Conservation (phyloP, 768 basidiomycete genomes). For the Tricholoma terreum region DNA sequence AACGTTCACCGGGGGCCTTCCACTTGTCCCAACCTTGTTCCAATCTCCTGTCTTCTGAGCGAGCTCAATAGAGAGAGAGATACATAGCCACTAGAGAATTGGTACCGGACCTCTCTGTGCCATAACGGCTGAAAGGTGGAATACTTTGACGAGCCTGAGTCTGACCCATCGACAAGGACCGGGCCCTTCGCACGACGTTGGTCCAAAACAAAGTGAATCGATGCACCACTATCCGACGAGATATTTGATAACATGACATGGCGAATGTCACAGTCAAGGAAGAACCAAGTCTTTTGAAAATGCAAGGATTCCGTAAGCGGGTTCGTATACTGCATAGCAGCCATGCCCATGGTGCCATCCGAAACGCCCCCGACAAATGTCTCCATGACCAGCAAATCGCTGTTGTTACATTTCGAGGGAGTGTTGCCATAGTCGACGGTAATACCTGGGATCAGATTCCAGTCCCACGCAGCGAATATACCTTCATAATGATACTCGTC, state of each 20-base stretch:
- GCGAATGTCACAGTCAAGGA: slow-evolving; percentile 60
- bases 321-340: slow-evolving; percentile 67
- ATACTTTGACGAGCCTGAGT: not conserved
- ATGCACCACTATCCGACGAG: slow-evolving; percentile 37
- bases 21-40: slow-evolving; percentile 60
- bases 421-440: slow-evolving; percentile 65
- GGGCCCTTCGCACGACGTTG: slow-evolving; percentile 48
- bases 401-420: slow-evolving; percentile 44
- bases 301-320: slow-evolving; percentile 50
- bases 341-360: slow-evolving; percentile 53
- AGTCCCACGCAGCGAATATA: slow-evolving; percentile 72
- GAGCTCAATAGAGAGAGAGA: slow-evolving; percentile 37
- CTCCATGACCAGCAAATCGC: slow-evolving; percentile 44
- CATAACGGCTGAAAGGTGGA: slow-evolving; percentile 42
- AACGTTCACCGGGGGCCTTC: slow-evolving; percentile 49
- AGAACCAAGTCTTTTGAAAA: slow-evolving; percentile 77
- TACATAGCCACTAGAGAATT: slow-evolving; percentile 30
- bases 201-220: slow-evolving; percentile 64
- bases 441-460: slow-evolving; percentile 73
- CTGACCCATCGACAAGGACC: slow-evolving; percentile 42
- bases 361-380: slow-evolving; percentile 68
- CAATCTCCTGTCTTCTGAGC: slow-evolving; percentile 52
- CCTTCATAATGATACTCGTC: slow-evolving; percentile 76
- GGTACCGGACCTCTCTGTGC: slow-evolving; percentile 66
- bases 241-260: slow-evolving; percentile 59